Evolutionary conservation across 768 basidiomycete species (phyloP).

Genomic region (Tricholoma furcatifolium): DNA sequence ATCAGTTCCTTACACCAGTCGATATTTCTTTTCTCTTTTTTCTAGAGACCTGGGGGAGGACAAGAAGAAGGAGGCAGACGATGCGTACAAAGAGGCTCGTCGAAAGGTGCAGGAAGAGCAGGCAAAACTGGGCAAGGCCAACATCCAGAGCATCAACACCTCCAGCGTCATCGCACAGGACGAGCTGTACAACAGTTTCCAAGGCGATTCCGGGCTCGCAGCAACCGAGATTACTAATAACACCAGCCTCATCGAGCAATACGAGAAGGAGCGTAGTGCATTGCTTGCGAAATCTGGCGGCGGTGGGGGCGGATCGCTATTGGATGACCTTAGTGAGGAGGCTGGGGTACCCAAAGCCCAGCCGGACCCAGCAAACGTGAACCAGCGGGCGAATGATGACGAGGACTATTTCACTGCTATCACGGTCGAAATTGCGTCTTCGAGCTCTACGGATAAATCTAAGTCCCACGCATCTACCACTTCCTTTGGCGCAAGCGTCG

Average conservation of each 20-base stretch:
- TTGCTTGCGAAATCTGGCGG: background rate
- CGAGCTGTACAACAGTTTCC: background rate
- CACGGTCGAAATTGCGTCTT: background rate
- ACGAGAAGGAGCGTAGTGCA: background rate
- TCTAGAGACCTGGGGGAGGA: background rate
- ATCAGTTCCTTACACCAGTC: background rate
- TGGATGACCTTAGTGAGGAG: background rate
- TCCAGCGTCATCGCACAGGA: background rate
- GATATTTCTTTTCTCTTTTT: background rate
- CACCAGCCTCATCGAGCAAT: background rate
- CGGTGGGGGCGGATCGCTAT: background rate
- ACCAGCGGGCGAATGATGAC: background rate
- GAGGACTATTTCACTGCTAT: slow-evolving; percentile 5
- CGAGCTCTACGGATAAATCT: background rate
- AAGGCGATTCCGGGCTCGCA: background rate
- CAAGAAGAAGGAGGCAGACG: background rate
- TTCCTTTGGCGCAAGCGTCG: slow-evolving; percentile 4
- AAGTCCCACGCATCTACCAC: background rate
- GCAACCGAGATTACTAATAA: background rate
- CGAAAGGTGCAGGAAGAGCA: background rate
- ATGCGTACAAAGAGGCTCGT: background rate
- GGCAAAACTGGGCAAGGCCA: background rate
- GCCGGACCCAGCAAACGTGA: background rate
- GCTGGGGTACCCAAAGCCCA: background rate
- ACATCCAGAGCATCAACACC: background rate